Conservation (phyloP, 768 basidiomycete species). For the Tylopilus subfusipes region DNA sequence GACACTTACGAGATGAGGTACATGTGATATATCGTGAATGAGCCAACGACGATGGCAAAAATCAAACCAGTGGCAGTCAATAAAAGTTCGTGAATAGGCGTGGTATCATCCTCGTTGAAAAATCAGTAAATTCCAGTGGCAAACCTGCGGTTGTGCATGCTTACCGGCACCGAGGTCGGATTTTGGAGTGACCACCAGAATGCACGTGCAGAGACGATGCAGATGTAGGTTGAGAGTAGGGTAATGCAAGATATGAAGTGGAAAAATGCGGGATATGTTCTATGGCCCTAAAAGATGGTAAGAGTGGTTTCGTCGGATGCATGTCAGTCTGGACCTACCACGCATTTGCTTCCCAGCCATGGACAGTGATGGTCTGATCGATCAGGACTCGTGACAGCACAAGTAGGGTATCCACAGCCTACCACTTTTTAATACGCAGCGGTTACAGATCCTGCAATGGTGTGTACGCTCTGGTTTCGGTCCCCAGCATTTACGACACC, state of each 20-base stretch:
- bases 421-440: slow-evolving; percentile 88
- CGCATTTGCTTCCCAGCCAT: slow-evolving; percentile 75
- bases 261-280: slow-evolving; percentile 81
- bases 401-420: slow-evolving; percentile 20
- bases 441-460: slow-evolving; percentile 70
- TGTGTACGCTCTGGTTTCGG: slow-evolving; percentile 80
- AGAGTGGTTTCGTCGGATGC: background rate
- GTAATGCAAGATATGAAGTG: slow-evolving; percentile 70
- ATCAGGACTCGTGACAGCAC: slow-evolving; percentile 3
- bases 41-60: slow-evolving; percentile 65
- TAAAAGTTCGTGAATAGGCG: slow-evolving; percentile 68
- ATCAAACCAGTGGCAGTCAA: slow-evolving; percentile 57
- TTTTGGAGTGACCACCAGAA: slow-evolving; percentile 66
- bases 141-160: slow-evolving; percentile 21
- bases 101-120: slow-evolving; percentile 49
- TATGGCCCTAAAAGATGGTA: slow-evolving; percentile 54
- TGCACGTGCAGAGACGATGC: slow-evolving; percentile 47
- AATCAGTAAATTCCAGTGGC: background rate
- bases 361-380: slow-evolving; percentile 79
- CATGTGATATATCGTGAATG: slow-evolving; percentile 72
- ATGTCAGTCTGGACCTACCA: slow-evolving; percentile 44
- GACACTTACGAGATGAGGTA: slow-evolving; percentile 67
- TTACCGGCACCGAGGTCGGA: slow-evolving; percentile 53
- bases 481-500: slow-evolving; percentile 78
- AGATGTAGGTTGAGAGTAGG: slow-evolving; percentile 59